Percentiles rank a stretch among this genome's conserved stretches.
Evolutionary conservation across 1,284 basidiomycete genomes (phyloP).

Genomic region (Sanghuangporus baumii): DNA sequence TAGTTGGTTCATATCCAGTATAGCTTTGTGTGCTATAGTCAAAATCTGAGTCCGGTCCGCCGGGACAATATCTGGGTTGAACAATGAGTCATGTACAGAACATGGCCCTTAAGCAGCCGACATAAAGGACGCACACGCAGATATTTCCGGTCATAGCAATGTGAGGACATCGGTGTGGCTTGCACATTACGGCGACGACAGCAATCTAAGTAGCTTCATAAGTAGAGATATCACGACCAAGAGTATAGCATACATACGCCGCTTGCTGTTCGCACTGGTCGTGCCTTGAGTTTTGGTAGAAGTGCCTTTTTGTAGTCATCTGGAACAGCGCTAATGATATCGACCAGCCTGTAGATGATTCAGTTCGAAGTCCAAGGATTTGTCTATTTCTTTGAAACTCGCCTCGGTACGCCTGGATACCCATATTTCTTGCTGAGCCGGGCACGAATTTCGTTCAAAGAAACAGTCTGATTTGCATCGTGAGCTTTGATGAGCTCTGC

Average conservation of each 20-base stretch:
- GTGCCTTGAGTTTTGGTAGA: slow-evolving; percentile 86
- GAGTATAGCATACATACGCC: slow-evolving; percentile 57
- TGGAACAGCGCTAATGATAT: slow-evolving; percentile 97
- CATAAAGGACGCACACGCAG: slow-evolving; percentile 68
- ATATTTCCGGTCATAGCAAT: slow-evolving; percentile 99
- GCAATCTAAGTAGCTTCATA: slow-evolving; percentile 61
- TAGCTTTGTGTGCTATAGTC: slow-evolving; percentile 99
- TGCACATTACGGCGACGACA: slow-evolving; percentile 99
- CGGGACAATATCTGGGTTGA: slow-evolving; percentile 85
- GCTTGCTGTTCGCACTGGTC: slow-evolving; percentile 96
- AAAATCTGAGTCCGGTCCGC: slow-evolving; percentile 98
- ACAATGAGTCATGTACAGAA: slow-evolving; percentile 7
- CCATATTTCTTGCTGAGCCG: slow-evolving; percentile 89
- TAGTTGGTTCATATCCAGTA: slow-evolving; percentile 96
- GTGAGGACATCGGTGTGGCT: slow-evolving; percentile 98
- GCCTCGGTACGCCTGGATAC: slow-evolving; percentile 79
- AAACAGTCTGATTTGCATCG: slow-evolving; percentile 70
- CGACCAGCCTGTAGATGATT: slow-evolving; percentile 54
- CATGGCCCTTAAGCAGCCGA: not conserved
- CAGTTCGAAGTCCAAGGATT: not conserved
- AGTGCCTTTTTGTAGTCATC: slow-evolving; percentile 94
- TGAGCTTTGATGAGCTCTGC: slow-evolving; percentile 90
- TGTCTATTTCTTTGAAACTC: not conserved
- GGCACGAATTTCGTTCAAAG: slow-evolving; percentile 84
- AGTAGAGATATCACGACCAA: not conserved